These are phyloP conservation scores for Irineochytrium annulatum DNA, from an alignment of 192 early-diverging fungal species.

Conservation along the genomic window DNA sequence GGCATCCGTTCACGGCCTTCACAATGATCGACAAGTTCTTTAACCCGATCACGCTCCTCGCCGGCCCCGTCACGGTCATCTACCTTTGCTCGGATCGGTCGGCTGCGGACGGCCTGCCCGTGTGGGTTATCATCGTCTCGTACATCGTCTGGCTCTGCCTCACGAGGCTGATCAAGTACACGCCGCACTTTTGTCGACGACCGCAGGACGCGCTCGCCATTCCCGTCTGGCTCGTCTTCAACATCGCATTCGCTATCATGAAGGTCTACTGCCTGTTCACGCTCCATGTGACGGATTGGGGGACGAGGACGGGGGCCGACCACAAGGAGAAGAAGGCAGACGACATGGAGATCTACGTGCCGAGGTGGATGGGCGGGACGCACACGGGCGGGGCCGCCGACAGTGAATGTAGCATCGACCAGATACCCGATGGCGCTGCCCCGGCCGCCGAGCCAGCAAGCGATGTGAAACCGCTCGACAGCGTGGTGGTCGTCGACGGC, in stretches of 20 bases:
- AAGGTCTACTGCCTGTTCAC: constrained; percentile 70
- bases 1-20: constrained; percentile 68
- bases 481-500: neutral
- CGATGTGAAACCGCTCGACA: too few species aligned
- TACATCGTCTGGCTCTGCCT: constrained; percentile 63
- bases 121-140: constrained; percentile 57
- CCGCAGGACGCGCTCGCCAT: constrained; percentile 62
- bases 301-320: constrained; percentile 56
- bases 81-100: constrained; percentile 43
- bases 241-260: constrained; percentile 62
- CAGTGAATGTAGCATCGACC: too few species aligned
- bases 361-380: constrained; percentile 20
- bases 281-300: constrained; percentile 67
- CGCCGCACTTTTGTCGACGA: constrained; percentile 60
- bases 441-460: too few species aligned
- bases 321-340: constrained; percentile 12
- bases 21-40: constrained; percentile 75
- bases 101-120: constrained; percentile 37
- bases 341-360: constrained; percentile 22
- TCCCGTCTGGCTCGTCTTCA: constrained; percentile 66
- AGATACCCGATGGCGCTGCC: too few species aligned
- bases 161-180: constrained; percentile 60
- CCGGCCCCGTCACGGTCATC: constrained; percentile 57
- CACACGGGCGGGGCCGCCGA: constrained; percentile 4
- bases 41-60: constrained; percentile 65